phyloP scores from a whole-genome alignment of 768 basidiomycete genomes.

The Leccinum uliginosum region DNA sequence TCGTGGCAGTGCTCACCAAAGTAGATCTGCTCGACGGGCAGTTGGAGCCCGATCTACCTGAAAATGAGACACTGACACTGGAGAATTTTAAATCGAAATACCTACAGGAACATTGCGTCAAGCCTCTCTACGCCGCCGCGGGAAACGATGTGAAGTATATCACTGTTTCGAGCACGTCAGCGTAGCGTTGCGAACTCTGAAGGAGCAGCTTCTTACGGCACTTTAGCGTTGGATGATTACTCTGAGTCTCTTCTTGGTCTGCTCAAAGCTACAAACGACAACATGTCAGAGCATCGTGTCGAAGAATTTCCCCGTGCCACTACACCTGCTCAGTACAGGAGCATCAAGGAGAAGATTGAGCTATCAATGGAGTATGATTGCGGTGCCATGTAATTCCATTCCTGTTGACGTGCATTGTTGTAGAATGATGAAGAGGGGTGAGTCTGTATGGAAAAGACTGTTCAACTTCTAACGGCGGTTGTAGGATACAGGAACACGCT shows the following conservation, averaged over 20 bases:
- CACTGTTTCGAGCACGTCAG: slow-evolving; percentile 9
- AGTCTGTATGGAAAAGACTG: accelerated
- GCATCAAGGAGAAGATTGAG: background rate
- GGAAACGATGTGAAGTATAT: slow-evolving; percentile 4
- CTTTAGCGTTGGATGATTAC: slow-evolving; percentile 6
- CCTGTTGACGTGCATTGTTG: background rate
- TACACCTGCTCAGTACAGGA: background rate
- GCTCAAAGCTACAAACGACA: slow-evolving; percentile 1
- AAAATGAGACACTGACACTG: background rate
- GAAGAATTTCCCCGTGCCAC: background rate
- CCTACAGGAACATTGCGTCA: background rate
- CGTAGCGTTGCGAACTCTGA: background rate
- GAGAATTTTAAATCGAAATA: background rate
- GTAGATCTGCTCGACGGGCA: slow-evolving; percentile 5
- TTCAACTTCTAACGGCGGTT: background rate
- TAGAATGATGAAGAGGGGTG: background rate
- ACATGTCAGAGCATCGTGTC: background rate
- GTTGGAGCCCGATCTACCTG: background rate
- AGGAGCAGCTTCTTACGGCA: background rate
- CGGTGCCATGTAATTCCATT: background rate
- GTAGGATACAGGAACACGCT: background rate
- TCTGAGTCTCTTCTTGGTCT: slow-evolving; percentile 1
- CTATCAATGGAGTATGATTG: background rate
- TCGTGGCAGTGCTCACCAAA: slow-evolving; percentile 16
- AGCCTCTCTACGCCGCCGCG: background rate